Percentiles rank a stretch among this genome's conserved stretches.
Conservation (phyloP, 176 grass and related monocot genomes). For the Musa acuminata region DNA sequence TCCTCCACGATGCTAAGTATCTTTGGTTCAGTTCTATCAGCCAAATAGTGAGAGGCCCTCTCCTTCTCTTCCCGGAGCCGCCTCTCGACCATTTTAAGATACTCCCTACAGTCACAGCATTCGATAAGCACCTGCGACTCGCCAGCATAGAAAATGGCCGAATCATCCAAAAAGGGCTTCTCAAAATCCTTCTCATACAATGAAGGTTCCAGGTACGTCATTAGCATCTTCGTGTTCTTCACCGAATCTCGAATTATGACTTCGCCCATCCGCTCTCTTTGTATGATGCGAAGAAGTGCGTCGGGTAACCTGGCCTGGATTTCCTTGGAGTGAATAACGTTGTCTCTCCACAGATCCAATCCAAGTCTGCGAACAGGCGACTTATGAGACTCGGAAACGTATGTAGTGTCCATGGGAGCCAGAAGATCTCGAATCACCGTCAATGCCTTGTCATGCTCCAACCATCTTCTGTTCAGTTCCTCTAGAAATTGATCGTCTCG, state of each 20-base stretch:
- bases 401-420: conserved; percentile 88
- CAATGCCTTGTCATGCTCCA: conserved; percentile 77
- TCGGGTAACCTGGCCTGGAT: conserved; percentile 54
- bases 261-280: conserved; percentile 66
- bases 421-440: conserved; percentile 88
- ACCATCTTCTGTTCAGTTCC: conserved; percentile 71
- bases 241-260: conserved; percentile 76
- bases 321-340: conserved; percentile 60
- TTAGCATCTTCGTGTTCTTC: conserved; percentile 81
- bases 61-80: conserved; percentile 93
- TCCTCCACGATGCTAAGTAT: conserved; percentile 84
- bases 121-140: conserved; percentile 81
- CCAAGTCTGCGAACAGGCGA: conserved; percentile 78
- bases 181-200: conserved; percentile 95
- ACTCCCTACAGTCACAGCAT: conserved; percentile 75
- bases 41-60: conserved; percentile 80
- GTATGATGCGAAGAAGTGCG: conserved; percentile 71
- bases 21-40: conserved; percentile 64
- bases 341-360: conserved; percentile 81
- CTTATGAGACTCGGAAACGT: conserved; percentile 41
- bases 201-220: conserved; percentile 53
- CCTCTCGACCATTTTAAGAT: conserved; percentile 76
- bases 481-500: conserved; percentile 80
- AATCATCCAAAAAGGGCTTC: conserved; percentile 74
- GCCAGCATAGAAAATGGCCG: conserved; percentile 68